phyloP scores from a whole-genome alignment of 768 basidiomycete species.

The Leucosporidium scottii region DNA sequence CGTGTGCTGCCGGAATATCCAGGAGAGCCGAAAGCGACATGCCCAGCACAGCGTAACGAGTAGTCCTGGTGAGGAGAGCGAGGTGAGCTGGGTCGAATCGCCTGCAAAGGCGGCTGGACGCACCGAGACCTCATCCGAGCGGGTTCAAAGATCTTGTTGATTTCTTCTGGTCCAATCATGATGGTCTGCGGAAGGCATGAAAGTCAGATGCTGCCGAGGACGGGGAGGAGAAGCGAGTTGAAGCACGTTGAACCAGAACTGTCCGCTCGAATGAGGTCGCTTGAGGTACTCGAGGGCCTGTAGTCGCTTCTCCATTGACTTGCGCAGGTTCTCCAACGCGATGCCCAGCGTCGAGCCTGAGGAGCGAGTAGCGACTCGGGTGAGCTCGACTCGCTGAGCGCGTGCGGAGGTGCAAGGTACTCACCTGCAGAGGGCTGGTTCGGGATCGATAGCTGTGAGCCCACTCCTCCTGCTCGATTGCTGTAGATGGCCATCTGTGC shows the following conservation, averaged over 20 bases:
- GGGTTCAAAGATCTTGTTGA: too few relatives aligned
- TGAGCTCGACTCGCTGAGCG: too few relatives aligned
- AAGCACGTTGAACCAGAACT: too few relatives aligned
- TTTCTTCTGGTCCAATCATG: too few relatives aligned
- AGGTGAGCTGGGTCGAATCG: neutral
- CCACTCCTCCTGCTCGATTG: neutral
- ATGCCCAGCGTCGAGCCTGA: too few relatives aligned
- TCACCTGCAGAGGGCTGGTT: neutral
- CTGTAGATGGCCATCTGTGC: neutral
- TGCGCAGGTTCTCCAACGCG: neutral
- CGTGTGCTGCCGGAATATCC: slow-evolving; percentile 70
- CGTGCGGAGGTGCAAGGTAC: too few relatives aligned
- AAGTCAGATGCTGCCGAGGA: too few relatives aligned
- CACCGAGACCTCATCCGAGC: too few relatives aligned
- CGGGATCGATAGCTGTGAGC: neutral
- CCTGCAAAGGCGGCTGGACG: too few relatives aligned
- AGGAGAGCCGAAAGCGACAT: slow-evolving; percentile 77
- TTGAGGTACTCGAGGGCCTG: neutral
- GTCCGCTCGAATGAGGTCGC: too few relatives aligned
- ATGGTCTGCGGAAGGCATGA: too few relatives aligned
- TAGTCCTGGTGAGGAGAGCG: slow-evolving; percentile 51
- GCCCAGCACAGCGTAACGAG: slow-evolving; percentile 73
- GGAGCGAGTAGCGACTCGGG: too few relatives aligned
- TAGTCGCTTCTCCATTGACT: neutral
- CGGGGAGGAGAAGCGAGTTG: neutral